Conservation (phyloP, 1,284 basidiomycete genomes). For the Nidula niveotomentosa region DNA sequence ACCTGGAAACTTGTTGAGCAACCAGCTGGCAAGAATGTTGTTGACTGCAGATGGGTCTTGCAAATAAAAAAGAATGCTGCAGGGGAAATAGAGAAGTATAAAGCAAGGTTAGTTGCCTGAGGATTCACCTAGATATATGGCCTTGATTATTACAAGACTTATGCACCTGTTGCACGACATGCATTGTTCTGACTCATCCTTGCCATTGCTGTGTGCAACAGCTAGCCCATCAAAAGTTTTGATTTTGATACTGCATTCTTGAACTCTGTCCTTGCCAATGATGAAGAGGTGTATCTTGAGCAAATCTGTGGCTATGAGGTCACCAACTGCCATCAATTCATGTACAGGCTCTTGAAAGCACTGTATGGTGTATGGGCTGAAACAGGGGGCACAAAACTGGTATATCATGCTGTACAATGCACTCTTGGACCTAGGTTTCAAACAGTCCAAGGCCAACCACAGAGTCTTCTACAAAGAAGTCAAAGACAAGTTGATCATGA, state of each 20-base stretch:
- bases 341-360: neutral
- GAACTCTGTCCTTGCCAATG: neutral
- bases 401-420: neutral
- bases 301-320: too few species aligned
- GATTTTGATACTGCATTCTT: conserved; percentile 1
- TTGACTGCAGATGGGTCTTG: neutral
- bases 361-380: conserved; percentile 1
- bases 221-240: neutral
- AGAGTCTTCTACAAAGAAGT: neutral
- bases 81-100: neutral
- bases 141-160: neutral
- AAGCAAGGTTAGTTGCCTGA: neutral
- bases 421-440: neutral
- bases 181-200: neutral
- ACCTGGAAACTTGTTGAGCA: neutral
- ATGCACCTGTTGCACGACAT: neutral
- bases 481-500: neutral
- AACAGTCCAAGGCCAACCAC: neutral
- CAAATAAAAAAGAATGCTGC: neutral
- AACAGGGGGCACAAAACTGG: neutral
- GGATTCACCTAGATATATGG: neutral
- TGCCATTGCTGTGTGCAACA: neutral
- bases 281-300: too few species aligned
- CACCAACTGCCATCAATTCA: neutral
- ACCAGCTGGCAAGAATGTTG: neutral